A percentile compares a stretch with the other conserved stretches of the same genome.
Evolutionary conservation across 2,329 filamentous ascomycete species (phyloP).

Genomic region (Pseudogymnoascus sp.): DNA sequence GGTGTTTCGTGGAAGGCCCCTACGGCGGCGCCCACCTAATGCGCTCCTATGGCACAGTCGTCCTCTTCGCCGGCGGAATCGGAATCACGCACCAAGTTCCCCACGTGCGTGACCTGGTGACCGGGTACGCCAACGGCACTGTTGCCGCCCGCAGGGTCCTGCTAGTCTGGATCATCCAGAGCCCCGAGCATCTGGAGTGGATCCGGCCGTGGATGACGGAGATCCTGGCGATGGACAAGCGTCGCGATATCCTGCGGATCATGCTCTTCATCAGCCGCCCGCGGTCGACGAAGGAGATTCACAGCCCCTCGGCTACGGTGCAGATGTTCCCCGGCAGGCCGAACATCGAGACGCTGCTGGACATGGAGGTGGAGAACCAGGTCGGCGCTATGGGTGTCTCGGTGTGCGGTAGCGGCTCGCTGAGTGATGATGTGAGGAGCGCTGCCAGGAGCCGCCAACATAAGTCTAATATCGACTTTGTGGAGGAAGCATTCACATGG

Average conservation of each 20-base stretch:
- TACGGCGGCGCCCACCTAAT: slow-evolving; percentile 67
- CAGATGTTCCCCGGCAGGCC: slow-evolving; percentile 79
- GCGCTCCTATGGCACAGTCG: slow-evolving; percentile 67
- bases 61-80: slow-evolving; percentile 73
- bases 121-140: slow-evolving; percentile 59
- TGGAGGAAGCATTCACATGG: slow-evolving; percentile 70
- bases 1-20: slow-evolving; percentile 65
- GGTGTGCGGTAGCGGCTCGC: slow-evolving; percentile 65
- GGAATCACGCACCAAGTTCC: slow-evolving; percentile 75
- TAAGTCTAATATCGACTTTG: slow-evolving; percentile 63
- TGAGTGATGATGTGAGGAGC: slow-evolving; percentile 66
- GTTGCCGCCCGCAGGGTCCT: slow-evolving; percentile 64
- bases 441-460: slow-evolving; percentile 59
- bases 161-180: slow-evolving; percentile 72
- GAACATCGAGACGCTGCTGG: slow-evolving; percentile 63
- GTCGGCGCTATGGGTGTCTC: slow-evolving; percentile 66
- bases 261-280: slow-evolving; percentile 71
- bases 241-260: slow-evolving; percentile 66
- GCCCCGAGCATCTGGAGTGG: slow-evolving; percentile 74
- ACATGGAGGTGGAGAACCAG: slow-evolving; percentile 66
- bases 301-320: slow-evolving; percentile 67
- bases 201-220: slow-evolving; percentile 78
- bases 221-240: slow-evolving; percentile 66
- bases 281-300: slow-evolving; percentile 70
- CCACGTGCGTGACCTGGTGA: slow-evolving; percentile 64